Conservation (phyloP, 768 basidiomycete genomes). For the Tubosaeta sp. region DNA sequence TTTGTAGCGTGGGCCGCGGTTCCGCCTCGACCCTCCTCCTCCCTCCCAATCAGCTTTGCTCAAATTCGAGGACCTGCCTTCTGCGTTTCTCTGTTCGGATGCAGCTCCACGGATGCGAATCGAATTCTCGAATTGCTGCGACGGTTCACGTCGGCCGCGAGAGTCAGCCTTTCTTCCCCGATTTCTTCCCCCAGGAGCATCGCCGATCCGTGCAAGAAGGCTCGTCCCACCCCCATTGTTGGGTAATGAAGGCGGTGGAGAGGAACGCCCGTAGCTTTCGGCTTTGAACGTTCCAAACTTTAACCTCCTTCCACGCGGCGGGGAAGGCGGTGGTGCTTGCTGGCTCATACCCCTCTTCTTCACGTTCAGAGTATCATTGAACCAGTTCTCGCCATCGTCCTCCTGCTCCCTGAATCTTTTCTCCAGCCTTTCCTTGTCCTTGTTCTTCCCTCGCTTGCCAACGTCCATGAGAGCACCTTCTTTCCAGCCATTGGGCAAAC, state of each 20-base stretch:
- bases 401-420: conserved; percentile 46
- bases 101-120: conserved; percentile 33
- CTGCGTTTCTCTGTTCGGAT: conserved; percentile 10
- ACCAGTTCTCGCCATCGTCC: conserved; percentile 69
- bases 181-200: conserved; percentile 4
- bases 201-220: conserved; percentile 36
- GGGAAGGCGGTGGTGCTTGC: conserved; percentile 5
- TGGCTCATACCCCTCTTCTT: conserved; percentile 25
- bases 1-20: conserved; percentile 44
- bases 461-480: conserved; percentile 52
- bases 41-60: conserved; percentile 13
- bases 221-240: conserved; percentile 21
- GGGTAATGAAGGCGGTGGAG: conserved; percentile 11
- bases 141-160: conserved; percentile 4
- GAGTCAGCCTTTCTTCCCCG: conserved; percentile 4
- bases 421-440: conserved; percentile 53
- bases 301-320: conserved; percentile 30
- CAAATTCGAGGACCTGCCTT: conserved; percentile 7
- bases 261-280: conserved; percentile 21
- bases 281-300: conserved; percentile 36
- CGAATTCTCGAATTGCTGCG: conserved; percentile 3
- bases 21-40: conserved; percentile 18
- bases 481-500: conserved; percentile 43
- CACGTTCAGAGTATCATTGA: conserved; percentile 37
- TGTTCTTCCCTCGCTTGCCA: conserved; percentile 60